Percentiles rank a stretch among this genome's conserved stretches.
Evolutionary conservation across 805 yeast genomes (phyloP).

Genomic region (Candida saitoana): DNA sequence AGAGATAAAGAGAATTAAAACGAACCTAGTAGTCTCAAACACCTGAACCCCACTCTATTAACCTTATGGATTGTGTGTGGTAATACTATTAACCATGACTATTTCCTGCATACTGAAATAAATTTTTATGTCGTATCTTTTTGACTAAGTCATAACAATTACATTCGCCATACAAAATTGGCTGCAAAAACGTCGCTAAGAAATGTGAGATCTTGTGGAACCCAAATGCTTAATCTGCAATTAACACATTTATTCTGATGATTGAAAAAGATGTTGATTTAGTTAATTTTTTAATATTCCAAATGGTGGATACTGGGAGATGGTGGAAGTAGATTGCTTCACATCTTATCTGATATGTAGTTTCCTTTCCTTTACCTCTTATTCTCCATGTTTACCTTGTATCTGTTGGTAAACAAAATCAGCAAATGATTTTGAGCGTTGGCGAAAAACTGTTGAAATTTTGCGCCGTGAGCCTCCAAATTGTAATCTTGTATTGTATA

Average conservation of each 20-base stretch:
- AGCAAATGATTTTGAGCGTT: not conserved
- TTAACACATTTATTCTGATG: too few relatives aligned
- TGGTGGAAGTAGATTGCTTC: too few relatives aligned
- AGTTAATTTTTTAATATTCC: too few relatives aligned
- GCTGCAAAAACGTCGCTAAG: conserved; percentile 1
- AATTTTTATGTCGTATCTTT: not conserved
- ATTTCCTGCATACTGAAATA: not conserved
- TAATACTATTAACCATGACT: too few relatives aligned
- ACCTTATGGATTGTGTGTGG: too few relatives aligned
- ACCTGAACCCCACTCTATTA: too few relatives aligned
- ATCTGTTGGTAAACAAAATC: not conserved
- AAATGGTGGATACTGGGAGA: too few relatives aligned
- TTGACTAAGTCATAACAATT: not conserved
- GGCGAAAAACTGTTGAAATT: not conserved
- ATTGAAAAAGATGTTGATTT: too few relatives aligned
- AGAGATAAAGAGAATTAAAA: too few relatives aligned
- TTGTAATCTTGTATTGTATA: not conserved
- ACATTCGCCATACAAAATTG: conserved; percentile 3
- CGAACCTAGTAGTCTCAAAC: too few relatives aligned
- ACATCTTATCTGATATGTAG: too few relatives aligned
- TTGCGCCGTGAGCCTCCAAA: not conserved
- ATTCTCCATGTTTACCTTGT: not conserved
- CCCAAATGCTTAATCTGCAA: not conserved
- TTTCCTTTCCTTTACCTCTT: too few relatives aligned
- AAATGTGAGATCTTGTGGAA: conserved; percentile 1